Percentiles rank a stretch among this genome's conserved stretches.
These are phyloP conservation scores for Cladosporium phlei DNA, from an alignment of 2,329 filamentous ascomycete species.

Conservation along the genomic window DNA sequence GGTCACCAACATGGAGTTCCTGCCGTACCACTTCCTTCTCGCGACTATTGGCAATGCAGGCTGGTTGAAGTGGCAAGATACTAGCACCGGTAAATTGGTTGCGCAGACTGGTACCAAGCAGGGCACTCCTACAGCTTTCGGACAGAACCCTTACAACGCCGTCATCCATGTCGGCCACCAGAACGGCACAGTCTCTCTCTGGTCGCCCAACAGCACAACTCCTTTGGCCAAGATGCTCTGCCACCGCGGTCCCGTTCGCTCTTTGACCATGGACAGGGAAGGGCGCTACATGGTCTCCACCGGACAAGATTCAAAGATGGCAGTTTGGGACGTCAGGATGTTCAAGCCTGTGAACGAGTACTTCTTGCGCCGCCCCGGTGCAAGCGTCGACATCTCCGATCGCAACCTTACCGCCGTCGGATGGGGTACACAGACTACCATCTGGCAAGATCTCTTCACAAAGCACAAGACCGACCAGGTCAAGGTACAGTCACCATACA, in stretches of 20 bases:
- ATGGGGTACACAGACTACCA: constrained; percentile 81
- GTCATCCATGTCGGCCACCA: constrained; percentile 90
- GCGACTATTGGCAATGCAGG: constrained; percentile 79
- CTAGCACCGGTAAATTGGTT: constrained; percentile 84
- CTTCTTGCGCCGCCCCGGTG: constrained; percentile 74
- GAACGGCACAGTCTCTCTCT: constrained; percentile 89
- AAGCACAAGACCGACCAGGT: constrained; percentile 59
- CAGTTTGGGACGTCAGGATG: constrained; percentile 93
- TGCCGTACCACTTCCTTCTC: constrained; percentile 93
- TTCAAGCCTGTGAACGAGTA: constrained; percentile 91
- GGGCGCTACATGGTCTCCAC: constrained; percentile 94
- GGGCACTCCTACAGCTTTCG: constrained; percentile 75
- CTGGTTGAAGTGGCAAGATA: constrained; percentile 89
- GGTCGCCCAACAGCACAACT: constrained; percentile 86
- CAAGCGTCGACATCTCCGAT: constrained; percentile 83
- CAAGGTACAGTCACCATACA: constrained; percentile 83
- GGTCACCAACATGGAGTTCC: constrained; percentile 87
- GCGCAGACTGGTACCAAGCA: constrained; percentile 79
- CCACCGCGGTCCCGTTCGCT: constrained; percentile 82
- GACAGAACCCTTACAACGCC: constrained; percentile 88
- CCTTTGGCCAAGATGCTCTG: constrained; percentile 87
- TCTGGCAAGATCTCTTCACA: constrained; percentile 88
- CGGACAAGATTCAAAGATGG: constrained; percentile 84
- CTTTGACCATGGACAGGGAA: constrained; percentile 78
- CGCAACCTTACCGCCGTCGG: constrained; percentile 81